phyloP scores from a whole-genome alignment of 176 grass and related monocot species.

The Aechmea fasciata region DNA sequence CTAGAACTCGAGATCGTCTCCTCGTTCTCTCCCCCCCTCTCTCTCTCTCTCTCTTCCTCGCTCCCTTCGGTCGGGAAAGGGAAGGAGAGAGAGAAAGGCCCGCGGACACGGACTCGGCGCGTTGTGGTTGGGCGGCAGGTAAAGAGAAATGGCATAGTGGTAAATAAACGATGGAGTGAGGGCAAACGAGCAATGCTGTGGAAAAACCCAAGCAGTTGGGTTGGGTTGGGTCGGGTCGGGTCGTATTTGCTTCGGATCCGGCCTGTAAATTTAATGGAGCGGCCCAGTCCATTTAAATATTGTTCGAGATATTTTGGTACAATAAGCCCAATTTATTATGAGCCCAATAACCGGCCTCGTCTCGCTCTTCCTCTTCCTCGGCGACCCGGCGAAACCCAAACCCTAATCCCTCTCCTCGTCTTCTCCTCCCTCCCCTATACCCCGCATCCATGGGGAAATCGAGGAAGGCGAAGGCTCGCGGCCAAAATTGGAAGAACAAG shows the following conservation, averaged over 20 bases:
- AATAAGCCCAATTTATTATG: too few species aligned
- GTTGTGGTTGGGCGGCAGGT: background rate
- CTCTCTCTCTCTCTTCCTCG: background rate
- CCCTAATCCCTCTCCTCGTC: constrained; percentile 1
- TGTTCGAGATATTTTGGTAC: too few species aligned
- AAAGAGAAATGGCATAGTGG: too few species aligned
- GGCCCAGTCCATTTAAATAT: too few species aligned
- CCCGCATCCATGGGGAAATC: constrained; percentile 25
- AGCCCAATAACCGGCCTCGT: background rate
- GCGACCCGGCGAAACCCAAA: background rate
- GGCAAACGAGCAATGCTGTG: too few species aligned
- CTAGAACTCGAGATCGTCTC: background rate
- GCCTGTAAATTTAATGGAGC: too few species aligned
- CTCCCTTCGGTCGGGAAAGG: constrained; percentile 19
- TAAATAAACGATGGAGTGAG: too few species aligned
- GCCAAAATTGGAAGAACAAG: constrained; percentile 10
- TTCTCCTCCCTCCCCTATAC: background rate
- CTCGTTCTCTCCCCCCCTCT: background rate
- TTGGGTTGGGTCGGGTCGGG: too few species aligned
- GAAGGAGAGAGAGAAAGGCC: background rate
- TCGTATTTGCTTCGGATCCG: too few species aligned
- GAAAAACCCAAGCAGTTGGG: too few species aligned
- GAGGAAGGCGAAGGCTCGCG: constrained; percentile 13
- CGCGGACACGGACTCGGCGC: background rate
- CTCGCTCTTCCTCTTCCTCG: background rate